phyloP scores from a whole-genome alignment of 768 basidiomycete genomes.

The Lactifluus subvellereus region DNA sequence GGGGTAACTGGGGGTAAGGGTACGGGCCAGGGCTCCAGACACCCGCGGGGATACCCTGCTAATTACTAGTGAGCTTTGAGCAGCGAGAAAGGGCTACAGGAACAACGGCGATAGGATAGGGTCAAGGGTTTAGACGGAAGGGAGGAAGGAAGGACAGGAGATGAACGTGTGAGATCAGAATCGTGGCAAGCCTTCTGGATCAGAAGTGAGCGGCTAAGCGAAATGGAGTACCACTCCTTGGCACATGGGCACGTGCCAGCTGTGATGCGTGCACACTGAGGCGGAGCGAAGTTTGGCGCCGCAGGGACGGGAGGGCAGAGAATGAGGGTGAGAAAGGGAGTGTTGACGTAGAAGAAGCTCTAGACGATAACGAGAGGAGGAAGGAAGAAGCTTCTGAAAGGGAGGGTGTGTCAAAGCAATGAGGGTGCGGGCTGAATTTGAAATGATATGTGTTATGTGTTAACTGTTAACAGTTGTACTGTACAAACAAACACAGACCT shows the following conservation, averaged over 20 bases:
- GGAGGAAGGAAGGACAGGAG: slow-evolving; percentile 1
- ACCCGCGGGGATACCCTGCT: no score
- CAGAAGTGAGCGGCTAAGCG: slow-evolving; percentile 21
- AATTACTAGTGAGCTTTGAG: neutral
- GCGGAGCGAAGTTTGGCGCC: neutral
- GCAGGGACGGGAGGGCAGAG: neutral
- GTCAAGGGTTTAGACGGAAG: slow-evolving; percentile 17
- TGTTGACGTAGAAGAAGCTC: slow-evolving; percentile 8
- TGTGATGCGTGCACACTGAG: neutral
- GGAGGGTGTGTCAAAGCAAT: no score
- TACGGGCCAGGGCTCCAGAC: no score
- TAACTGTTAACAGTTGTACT: neutral
- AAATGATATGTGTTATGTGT: slow-evolving; percentile 1
- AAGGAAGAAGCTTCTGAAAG: neutral
- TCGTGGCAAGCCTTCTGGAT: slow-evolving; percentile 21
- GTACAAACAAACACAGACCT: no score
- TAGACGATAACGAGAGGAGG: neutral
- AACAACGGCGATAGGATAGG: slow-evolving; percentile 5
- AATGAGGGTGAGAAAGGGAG: neutral
- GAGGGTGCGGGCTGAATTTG: slow-evolving; percentile 2
- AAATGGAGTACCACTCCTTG: slow-evolving; percentile 6
- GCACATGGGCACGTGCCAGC: neutral
- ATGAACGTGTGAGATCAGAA: slow-evolving; percentile 24
- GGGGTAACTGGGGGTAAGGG: neutral
- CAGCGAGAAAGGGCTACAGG: slow-evolving; percentile 8